Percentiles rank a stretch among this genome's conserved stretches.
Evolutionary conservation across 2,329 filamentous ascomycete species (phyloP).

Genomic region (Fusarium musae): DNA sequence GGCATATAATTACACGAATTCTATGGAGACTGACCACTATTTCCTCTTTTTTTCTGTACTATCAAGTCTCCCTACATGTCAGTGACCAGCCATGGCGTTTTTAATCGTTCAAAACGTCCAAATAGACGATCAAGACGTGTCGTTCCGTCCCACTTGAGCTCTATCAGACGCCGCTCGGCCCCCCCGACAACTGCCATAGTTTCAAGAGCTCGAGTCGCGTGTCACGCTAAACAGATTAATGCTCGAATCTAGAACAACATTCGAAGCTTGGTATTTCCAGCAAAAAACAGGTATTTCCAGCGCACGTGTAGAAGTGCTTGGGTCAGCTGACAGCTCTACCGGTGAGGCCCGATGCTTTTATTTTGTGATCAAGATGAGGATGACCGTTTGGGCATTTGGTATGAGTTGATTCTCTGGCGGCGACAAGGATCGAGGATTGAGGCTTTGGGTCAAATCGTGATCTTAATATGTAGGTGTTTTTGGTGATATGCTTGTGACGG

Average conservation of each 20-base stretch:
- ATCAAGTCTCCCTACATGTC: neutral
- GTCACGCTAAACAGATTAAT: constrained; percentile 22
- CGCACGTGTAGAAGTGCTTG: constrained; percentile 1
- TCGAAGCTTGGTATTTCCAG: neutral
- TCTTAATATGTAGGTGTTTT: neutral
- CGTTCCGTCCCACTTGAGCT: constrained; percentile 8
- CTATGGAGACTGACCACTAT: neutral
- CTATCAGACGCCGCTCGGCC: constrained; percentile 14
- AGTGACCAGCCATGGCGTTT: neutral
- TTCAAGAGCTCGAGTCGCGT: constrained; percentile 20
- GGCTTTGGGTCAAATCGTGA: neutral
- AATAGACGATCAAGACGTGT: neutral
- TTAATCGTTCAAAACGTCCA: neutral
- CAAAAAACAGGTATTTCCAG: constrained; percentile 14
- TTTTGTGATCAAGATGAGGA: neutral
- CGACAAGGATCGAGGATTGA: constrained; percentile 10
- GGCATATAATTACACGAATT: neutral
- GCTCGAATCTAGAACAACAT: neutral
- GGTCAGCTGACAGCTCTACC: constrained; percentile 1
- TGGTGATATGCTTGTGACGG: constrained; percentile 4
- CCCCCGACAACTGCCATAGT: constrained; percentile 16
- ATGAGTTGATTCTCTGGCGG: neutral
- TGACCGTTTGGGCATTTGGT: neutral
- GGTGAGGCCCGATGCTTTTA: constrained; percentile 11
- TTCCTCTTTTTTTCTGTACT: neutral